A percentile compares a stretch with the other conserved stretches of the same genome.
phyloP scores from a whole-genome alignment of 169 alveolate species.

The Eimeria maxima region DNA sequence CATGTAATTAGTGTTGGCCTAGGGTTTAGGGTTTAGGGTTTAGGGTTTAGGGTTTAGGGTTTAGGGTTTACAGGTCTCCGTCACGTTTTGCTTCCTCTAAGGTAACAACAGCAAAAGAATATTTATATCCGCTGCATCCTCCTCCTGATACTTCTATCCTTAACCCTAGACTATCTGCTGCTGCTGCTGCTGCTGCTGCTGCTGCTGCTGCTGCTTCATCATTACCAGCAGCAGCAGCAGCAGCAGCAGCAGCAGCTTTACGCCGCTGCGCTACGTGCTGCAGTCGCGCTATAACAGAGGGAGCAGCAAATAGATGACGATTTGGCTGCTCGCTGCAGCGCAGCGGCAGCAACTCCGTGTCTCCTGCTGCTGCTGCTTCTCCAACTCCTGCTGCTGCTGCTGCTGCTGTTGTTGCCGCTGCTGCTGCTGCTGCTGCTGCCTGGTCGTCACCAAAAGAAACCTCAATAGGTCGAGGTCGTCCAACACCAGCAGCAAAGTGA shows the following conservation, averaged over 20 bases:
- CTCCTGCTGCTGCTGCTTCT: background rate
- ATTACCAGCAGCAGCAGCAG: no score
- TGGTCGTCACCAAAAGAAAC: background rate
- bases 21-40: no score
- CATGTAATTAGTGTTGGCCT: no score
- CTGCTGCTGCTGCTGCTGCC: slow-evolving; percentile 22
- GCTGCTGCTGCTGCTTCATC: background rate
- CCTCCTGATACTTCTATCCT: background rate
- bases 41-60: no score
- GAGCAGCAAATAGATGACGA: background rate
- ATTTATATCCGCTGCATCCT: background rate
- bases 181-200: slow-evolving; percentile 14
- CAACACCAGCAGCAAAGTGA: background rate
- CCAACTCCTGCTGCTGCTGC: no score
- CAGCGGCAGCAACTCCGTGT: background rate
- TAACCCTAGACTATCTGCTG: background rate
- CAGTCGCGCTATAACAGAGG: background rate
- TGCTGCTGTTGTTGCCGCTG: background rate
- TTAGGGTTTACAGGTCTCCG: no score
- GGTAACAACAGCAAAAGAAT: slow-evolving; percentile 3
- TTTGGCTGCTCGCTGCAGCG: slow-evolving; percentile 11
- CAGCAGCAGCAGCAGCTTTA: background rate
- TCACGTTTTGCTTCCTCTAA: no score
- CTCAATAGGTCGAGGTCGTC: background rate
- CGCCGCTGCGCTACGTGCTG: background rate